phyloP scores from a whole-genome alignment of 306 rosid species.

The Cyclanthera cordifolia region DNA sequence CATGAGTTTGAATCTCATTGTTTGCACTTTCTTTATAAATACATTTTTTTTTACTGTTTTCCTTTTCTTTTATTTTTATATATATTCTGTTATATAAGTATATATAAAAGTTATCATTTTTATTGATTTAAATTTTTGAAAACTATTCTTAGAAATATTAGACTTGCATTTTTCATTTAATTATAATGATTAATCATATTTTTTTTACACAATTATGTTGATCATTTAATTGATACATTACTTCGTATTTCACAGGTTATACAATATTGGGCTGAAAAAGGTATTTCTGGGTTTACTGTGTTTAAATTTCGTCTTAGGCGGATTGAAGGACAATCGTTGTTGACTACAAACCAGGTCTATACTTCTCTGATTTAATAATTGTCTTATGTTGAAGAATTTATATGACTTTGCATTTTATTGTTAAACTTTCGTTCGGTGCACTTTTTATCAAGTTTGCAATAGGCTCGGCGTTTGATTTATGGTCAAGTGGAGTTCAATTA shows the following conservation, averaged over 20 bases:
- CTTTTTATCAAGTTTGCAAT: background rate
- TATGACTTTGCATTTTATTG: background rate
- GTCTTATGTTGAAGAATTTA: background rate
- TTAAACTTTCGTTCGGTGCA: background rate
- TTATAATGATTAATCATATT: no score
- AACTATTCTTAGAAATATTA: no score
- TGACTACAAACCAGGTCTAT: constrained; percentile 85
- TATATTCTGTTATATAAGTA: no score
- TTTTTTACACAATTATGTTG: background rate
- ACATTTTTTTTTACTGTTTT: no score
- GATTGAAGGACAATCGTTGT: constrained; percentile 59
- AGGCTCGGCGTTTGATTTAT: background rate
- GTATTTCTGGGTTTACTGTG: constrained; percentile 84
- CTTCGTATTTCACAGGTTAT: constrained; percentile 47
- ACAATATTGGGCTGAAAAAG: constrained; percentile 81
- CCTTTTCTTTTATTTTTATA: no score
- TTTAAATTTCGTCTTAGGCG: constrained; percentile 79
- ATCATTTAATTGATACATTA: background rate
- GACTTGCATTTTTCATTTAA: no score
- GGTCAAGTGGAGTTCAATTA: background rate
- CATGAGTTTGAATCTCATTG: no score
- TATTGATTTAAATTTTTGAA: no score
- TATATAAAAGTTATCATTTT: no score
- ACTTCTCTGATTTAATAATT: constrained; percentile 6
- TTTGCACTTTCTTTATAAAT: no score